A percentile compares a stretch with the other conserved stretches of the same genome.
phyloP scores from a whole-genome alignment of 108 stramenopile species.

The Cyclotella sp. region DNA sequence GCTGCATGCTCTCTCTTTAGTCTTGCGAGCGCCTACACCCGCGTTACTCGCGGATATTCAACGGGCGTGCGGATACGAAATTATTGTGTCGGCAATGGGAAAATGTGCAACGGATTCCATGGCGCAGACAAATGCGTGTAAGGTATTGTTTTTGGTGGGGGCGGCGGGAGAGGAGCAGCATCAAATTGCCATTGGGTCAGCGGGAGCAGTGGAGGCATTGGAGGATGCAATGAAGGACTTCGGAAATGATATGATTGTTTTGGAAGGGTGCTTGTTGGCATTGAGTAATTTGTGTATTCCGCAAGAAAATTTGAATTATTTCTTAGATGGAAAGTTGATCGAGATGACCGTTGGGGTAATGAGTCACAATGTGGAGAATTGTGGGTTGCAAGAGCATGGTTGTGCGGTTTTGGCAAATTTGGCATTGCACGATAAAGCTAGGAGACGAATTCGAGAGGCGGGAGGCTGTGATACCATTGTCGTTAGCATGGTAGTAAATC shows the following conservation, averaged over 20 bases:
- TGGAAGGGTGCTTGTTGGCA: conserved; percentile 65
- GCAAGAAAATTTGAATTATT: conserved; percentile 32
- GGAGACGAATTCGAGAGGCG: conserved; percentile 50
- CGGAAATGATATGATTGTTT: conserved; percentile 53
- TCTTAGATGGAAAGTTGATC: conserved; percentile 47
- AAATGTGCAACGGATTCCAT: conserved; percentile 25
- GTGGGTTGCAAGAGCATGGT: conserved; percentile 65
- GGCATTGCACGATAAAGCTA: conserved; percentile 57
- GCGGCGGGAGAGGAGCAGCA: conserved; percentile 37
- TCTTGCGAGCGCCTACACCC: conserved; percentile 23
- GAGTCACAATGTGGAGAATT: conserved; percentile 59
- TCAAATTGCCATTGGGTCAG: conserved; percentile 60
- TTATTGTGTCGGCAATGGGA: conserved; percentile 60
- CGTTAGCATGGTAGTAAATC: conserved; percentile 79
- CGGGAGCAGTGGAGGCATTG: conserved; percentile 55
- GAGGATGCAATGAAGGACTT: conserved; percentile 59
- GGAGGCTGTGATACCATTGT: conserved; percentile 71
- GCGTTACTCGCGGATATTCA: conserved; percentile 43
- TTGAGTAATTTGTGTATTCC: conserved; percentile 70
- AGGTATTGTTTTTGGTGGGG: conserved; percentile 64
- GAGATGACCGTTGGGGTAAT: conserved; percentile 60
- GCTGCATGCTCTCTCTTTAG: conserved; percentile 43
- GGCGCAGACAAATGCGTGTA: conserved; percentile 63
- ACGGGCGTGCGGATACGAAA: conserved; percentile 42
- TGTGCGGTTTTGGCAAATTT: conserved; percentile 65